Conservation (phyloP, 164 flowering plant species). For the Chloranthus sessilifolius region DNA sequence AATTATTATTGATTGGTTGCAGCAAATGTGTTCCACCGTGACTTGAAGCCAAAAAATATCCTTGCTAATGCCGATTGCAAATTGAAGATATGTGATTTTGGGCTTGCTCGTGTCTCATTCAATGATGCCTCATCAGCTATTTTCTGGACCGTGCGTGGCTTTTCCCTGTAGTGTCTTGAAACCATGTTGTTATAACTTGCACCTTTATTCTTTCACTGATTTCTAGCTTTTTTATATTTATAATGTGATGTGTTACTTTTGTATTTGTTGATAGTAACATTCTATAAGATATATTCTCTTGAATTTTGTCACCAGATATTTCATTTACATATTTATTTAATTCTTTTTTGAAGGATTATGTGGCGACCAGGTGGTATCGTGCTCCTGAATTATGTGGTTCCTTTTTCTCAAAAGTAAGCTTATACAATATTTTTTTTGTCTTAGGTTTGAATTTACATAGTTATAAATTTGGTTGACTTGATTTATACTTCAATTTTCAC, state of each 20-base stretch:
- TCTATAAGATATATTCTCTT: no score
- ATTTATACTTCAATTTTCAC: no score
- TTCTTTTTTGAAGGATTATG: constrained; percentile 53
- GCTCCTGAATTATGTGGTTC: constrained; percentile 89
- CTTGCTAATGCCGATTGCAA: no score
- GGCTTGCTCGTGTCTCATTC: constrained; percentile 3
- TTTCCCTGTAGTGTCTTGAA: not conserved
- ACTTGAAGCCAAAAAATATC: constrained; percentile 1
- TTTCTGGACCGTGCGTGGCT: not conserved
- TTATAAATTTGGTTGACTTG: no score
- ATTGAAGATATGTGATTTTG: constrained; percentile 5
- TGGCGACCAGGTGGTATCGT: constrained; percentile 86
- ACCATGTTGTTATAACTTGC: no score
- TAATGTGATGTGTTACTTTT: not conserved
- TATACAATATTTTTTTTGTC: no score
- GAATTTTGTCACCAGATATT: no score
- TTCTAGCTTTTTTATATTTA: not conserved
- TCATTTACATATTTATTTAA: no score
- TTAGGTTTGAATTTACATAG: no score
- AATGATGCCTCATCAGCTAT: constrained; percentile 6
- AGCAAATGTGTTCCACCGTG: constrained; percentile 5
- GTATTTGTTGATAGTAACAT: not conserved
- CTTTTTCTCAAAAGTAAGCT: constrained; percentile 73
- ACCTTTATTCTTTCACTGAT: not conserved
- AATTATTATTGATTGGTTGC: no score